phyloP scores from a whole-genome alignment of 2,329 filamentous ascomycete genomes.

The Talaromyces albobiverticillius region DNA sequence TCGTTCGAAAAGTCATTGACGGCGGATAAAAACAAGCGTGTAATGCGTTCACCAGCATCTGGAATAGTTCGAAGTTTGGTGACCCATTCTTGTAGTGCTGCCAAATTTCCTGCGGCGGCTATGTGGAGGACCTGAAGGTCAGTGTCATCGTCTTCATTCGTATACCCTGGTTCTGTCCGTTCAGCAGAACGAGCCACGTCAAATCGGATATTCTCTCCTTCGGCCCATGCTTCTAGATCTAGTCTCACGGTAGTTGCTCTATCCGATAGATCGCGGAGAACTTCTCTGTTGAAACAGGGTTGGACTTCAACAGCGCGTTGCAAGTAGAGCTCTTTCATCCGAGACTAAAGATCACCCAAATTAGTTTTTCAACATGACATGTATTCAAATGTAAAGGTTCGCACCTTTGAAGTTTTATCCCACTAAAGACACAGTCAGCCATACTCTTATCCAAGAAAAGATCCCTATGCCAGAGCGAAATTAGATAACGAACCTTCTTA shows the following conservation, averaged over 20 bases:
- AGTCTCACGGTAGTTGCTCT: slow-evolving; percentile 95
- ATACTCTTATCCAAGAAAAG: background rate
- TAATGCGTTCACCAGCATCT: slow-evolving; percentile 72
- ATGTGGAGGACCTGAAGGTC: slow-evolving; percentile 84
- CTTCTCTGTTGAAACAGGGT: slow-evolving; percentile 95
- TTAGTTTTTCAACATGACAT: slow-evolving; percentile 15
- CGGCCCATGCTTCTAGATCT: slow-evolving; percentile 93
- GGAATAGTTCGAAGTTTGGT: slow-evolving; percentile 62
- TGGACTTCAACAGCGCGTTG: slow-evolving; percentile 95
- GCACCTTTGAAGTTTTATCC: slow-evolving; percentile 96
- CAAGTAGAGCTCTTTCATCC: slow-evolving; percentile 95
- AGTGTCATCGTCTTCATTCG: slow-evolving; percentile 82
- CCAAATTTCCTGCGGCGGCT: slow-evolving; percentile 73
- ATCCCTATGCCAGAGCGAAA: background rate
- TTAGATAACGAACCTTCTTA: slow-evolving; percentile 67
- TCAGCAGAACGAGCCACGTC: slow-evolving; percentile 51
- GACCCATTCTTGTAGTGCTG: slow-evolving; percentile 77
- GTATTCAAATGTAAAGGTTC: slow-evolving; percentile 11
- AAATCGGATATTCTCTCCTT: slow-evolving; percentile 89
- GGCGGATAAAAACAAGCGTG: slow-evolving; percentile 83
- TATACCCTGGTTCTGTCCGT: slow-evolving; percentile 40
- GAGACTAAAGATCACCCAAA: slow-evolving; percentile 57
- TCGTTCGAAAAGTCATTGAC: slow-evolving; percentile 80
- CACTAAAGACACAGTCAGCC: slow-evolving; percentile 52
- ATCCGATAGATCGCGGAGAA: slow-evolving; percentile 94